Conservation (phyloP, 768 basidiomycete species). For the Psilocybe cyanescens region DNA sequence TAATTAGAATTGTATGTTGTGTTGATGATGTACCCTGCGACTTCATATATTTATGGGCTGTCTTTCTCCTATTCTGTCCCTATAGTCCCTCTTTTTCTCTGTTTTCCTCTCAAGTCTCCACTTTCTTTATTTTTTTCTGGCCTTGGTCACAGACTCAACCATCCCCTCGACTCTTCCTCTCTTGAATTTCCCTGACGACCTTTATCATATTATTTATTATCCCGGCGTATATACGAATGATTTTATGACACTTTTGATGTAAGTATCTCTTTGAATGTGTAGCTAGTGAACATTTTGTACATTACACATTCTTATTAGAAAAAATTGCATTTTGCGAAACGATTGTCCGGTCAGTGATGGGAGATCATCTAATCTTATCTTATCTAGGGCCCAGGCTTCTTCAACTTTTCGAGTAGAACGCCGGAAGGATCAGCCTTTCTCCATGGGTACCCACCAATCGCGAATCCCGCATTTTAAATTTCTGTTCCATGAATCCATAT, state of each 20-base stretch:
- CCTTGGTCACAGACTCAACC: not conserved
- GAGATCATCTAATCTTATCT: no score
- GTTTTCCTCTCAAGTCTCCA: not conserved
- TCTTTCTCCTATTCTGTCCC: not conserved
- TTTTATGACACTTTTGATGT: not conserved
- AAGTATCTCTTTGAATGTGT: not conserved
- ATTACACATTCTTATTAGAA: not conserved
- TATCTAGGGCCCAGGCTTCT: no score
- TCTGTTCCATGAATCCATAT: not conserved
- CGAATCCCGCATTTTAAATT: not conserved
- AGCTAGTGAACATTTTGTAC: not conserved
- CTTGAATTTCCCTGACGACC: not conserved
- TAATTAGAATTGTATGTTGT: slow-evolving; percentile 8
- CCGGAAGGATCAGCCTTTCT: not conserved
- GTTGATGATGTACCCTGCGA: slow-evolving; percentile 7
- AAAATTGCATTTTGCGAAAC: not conserved
- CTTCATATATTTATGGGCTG: slow-evolving; percentile 9
- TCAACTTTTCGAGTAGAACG: no score
- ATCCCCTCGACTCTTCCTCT: not conserved
- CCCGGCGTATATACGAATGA: not conserved
- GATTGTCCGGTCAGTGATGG: not conserved
- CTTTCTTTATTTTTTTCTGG: slow-evolving; percentile 4
- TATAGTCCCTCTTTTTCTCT: not conserved
- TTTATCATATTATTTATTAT: slow-evolving; percentile 1
- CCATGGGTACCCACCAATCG: not conserved